Percentiles rank a stretch among this genome's conserved stretches.
Conservation (phyloP, 805 yeast species). For the Maudiozyma turicensis region DNA sequence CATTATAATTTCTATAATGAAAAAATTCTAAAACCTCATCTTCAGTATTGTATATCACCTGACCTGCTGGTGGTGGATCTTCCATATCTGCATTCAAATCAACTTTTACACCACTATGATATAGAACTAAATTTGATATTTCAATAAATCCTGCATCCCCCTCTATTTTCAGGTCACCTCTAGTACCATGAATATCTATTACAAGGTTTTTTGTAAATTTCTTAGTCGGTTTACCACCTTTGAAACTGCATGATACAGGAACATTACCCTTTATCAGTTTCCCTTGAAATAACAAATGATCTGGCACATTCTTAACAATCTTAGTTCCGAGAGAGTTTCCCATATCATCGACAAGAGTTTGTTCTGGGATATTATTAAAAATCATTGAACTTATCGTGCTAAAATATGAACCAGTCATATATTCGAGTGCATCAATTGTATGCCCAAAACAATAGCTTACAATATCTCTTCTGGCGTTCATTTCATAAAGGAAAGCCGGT, state of each 20-base stretch:
- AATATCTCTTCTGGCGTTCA: constrained; percentile 10
- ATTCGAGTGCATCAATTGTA: constrained; percentile 16
- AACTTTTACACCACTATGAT: constrained; percentile 14
- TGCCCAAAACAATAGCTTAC: constrained; percentile 16
- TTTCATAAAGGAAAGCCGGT: constrained; percentile 11
- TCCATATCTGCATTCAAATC: background rate
- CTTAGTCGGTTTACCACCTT: constrained; percentile 18
- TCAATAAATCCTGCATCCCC: constrained; percentile 20
- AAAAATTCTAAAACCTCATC: constrained; percentile 16
- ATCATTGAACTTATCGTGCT: constrained; percentile 11
- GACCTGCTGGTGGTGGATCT: background rate
- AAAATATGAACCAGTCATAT: constrained; percentile 15
- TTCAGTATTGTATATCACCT: constrained; percentile 3
- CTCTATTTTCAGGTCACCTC: constrained; percentile 17
- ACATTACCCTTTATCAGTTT: constrained; percentile 10
- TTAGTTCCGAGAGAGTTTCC: constrained; percentile 7
- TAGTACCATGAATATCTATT: constrained; percentile 17
- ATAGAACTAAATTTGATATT: constrained; percentile 14
- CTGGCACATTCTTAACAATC: constrained; percentile 12
- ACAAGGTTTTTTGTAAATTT: constrained; percentile 17
- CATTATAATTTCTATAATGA: constrained; percentile 17
- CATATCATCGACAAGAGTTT: constrained; percentile 11
- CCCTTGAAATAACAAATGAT: constrained; percentile 17
- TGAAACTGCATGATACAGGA: constrained; percentile 15
- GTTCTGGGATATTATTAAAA: constrained; percentile 14